These are phyloP conservation scores for Schizochytrium sp. DNA, from an alignment of 108 stramenopile species.

Conservation along the genomic window DNA sequence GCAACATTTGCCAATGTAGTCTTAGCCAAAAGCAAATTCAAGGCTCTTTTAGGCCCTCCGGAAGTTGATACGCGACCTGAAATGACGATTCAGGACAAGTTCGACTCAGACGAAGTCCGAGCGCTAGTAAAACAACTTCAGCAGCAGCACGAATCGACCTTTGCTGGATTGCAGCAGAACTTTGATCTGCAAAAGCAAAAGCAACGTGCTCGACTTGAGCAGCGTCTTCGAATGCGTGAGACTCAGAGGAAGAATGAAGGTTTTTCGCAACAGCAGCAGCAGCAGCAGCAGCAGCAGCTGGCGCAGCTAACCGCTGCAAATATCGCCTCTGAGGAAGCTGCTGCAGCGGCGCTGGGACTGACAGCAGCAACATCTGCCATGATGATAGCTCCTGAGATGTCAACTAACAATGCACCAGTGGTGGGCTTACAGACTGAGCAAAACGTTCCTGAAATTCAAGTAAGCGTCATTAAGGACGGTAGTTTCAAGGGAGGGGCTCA, in stretches of 20 bases:
- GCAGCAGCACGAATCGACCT: not conserved
- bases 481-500: too few relatives aligned
- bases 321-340: not conserved
- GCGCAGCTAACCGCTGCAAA: not conserved
- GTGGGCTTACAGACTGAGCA: too few relatives aligned
- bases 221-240: not conserved
- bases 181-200: not conserved
- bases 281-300: not conserved
- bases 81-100: not conserved
- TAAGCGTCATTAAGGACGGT: too few relatives aligned
- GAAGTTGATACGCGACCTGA: not conserved
- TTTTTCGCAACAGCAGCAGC: not conserved
- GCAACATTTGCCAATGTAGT: not conserved
- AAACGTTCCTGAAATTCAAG: too few relatives aligned
- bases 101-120: not conserved
- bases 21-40: slow-evolving; percentile 35
- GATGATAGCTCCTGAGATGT: too few relatives aligned
- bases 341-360: not conserved
- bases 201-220: slow-evolving; percentile 25
- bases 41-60: not conserved
- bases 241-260: not conserved
- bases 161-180: slow-evolving; percentile 16
- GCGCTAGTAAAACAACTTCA: slow-evolving; percentile 17
- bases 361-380: too few relatives aligned
- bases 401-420: too few relatives aligned